Evolutionary conservation across 768 basidiomycete genomes (phyloP), one percentile per base, ranked within the genome.

Genomic region (Mycena albidolilacea): DNA sequence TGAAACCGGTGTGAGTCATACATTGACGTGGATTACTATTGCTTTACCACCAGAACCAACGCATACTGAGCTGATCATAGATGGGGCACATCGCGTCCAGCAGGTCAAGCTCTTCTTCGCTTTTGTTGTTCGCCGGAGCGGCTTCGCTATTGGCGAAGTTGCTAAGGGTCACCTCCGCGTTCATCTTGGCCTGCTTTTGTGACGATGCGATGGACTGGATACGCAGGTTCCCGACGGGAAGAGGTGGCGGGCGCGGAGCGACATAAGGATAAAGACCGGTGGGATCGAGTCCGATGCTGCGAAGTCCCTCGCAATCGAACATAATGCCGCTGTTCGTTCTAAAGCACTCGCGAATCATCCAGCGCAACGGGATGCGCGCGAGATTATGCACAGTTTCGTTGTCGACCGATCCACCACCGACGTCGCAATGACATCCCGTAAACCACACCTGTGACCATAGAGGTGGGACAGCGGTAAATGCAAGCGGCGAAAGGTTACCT

Each of bases 341-440:
- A 80, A 89, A 85, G 70, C 83, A 85, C 65, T 89, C 83, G 59
- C 89, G 84, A 71, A 89, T 77, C 87, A 89, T 88, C 88, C 88
- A 92, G 72, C 90, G 85, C 23, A 92, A 81, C 4, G 90, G 70
- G 55, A 90, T 88, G 63, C 88, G 87, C 11, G 89, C 87, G 6
- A 92, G 82, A 57, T 84, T 86, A 69, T 87, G 83, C 30, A 35
- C 41, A 15, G 67, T 71, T 7, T 63, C 75, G 64, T 75, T 75
- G 2, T 75, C 70, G 17, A 82, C 81, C 0, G 81, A 81, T 17
- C 82, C 83, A 38, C 82, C 82, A 7, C 82, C 81, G 23, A 83
- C 77, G 61, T 83, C 84, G 67, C 82, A 83, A 73, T 84, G 83
- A 61, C 80, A 81, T 14, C 84, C 80, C 41, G 77, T 21, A 39